Evolutionary conservation across 306 rosid species (phyloP), one percentile per base, ranked within the genome.

Genomic region (Vigna trinervia): DNA sequence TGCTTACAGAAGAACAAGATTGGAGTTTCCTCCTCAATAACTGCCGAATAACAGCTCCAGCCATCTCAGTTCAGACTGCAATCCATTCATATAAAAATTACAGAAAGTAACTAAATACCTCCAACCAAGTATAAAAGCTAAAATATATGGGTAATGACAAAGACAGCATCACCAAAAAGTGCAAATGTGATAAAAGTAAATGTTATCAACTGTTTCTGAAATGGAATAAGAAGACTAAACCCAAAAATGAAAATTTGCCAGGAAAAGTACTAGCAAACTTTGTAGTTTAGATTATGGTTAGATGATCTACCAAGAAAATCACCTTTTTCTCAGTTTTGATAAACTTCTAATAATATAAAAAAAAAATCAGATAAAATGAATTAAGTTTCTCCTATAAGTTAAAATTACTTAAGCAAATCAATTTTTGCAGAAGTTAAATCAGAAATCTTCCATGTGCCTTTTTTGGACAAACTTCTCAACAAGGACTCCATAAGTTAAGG

Each of bases 41-140:
- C 75, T 86, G 92, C 77, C 77, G 89, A 83, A 93, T 78, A 74
- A 86, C 87, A 86, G 91, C 90, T 85, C 97, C 93, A 88, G 97
- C 97, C 98, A 93, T 93, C 76, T 74, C 85, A 62, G 84, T 78
- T 75, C 54, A 78, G 32, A 80, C 92, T 89, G 80, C 43, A 64
- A 82, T 69, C 54, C 54, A 61, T 73, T 58, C 77, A 73, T 28
- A 59, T 5, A 57, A 36, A 77, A 80, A 64, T 15, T 32, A 57
- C 15, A 56, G 64, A 54, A 50, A 57, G 64, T 9, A 66, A 45
- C 41, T 46, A 47, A 64, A 66, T 58, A 28, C 45, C 58, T 39
- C 30, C n/a, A 50, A 39, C 76, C 57, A 23, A 26, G 38, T 38
- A 65, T 47, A 5, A 57, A 6, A 57, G 58, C 13, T 52, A 14